phyloP scores from a whole-genome alignment of 2,329 filamentous ascomycete species.

The Cladosporium sp. region DNA sequence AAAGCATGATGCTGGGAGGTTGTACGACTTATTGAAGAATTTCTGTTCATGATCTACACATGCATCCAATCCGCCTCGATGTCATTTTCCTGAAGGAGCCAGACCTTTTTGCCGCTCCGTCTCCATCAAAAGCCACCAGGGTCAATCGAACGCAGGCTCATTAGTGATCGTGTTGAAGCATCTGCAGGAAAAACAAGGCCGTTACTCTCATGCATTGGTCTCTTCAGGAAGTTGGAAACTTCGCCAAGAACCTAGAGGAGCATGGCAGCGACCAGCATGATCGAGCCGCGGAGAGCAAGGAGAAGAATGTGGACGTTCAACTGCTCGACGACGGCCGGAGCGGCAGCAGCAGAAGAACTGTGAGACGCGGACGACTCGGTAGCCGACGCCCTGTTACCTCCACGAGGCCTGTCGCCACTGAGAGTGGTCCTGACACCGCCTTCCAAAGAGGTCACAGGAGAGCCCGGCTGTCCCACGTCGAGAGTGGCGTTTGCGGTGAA shows the following conservation, averaged over 20 bases:
- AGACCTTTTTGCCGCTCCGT: neutral
- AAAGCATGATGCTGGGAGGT: neutral
- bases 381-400: neutral
- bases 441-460: neutral
- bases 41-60: neutral
- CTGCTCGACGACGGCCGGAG: neutral
- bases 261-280: neutral
- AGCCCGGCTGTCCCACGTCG: neutral
- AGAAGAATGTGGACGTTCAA: neutral
- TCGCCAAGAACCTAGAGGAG: neutral
- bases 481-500: neutral
- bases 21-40: constrained; percentile 1
- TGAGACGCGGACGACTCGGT: neutral
- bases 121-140: neutral
- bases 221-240: neutral
- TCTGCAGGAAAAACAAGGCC: neutral
- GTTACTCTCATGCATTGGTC: neutral
- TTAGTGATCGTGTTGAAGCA: neutral
- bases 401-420: neutral
- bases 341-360: neutral
- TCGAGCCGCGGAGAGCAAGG: neutral
- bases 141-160: neutral
- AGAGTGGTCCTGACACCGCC: neutral
- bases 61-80: neutral
- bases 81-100: neutral